phyloP scores from a whole-genome alignment of 2,329 filamentous ascomycete species.

The Grosmannia serpens region DNA sequence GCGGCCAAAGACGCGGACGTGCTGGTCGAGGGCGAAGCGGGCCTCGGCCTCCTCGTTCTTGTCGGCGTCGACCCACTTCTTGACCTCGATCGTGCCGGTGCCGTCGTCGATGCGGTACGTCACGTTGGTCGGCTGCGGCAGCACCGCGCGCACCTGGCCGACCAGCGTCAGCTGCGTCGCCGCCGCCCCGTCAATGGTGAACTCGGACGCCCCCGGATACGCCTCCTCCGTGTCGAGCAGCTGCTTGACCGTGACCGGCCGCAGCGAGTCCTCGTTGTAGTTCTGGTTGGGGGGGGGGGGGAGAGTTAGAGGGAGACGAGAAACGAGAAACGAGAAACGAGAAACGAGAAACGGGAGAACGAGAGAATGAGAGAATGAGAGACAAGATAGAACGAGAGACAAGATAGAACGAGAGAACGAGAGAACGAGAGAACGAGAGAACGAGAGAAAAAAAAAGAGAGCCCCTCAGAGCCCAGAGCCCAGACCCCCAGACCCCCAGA shows the following conservation, averaged over 20 bases:
- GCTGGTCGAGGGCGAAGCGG: conserved; percentile 58
- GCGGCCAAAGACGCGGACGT: conserved; percentile 77
- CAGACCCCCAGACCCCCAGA: no score
- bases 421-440: neutral
- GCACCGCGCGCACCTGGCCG: conserved; percentile 81
- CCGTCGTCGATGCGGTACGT: conserved; percentile 93
- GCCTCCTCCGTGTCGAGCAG: conserved; percentile 71
- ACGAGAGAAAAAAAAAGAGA: neutral
- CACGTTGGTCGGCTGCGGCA: conserved; percentile 77
- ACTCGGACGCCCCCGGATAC: conserved; percentile 54
- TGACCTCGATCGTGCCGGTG: conserved; percentile 83
- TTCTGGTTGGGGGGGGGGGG: conserved; percentile 24
- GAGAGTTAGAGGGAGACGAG: neutral
- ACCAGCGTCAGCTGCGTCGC: conserved; percentile 74
- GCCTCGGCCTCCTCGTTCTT: conserved; percentile 27
- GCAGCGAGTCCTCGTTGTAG: conserved; percentile 73
- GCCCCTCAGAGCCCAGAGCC: no score
- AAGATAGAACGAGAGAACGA: neutral
- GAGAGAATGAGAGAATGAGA: neutral
- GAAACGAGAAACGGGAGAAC: neutral
- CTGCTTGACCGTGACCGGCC: conserved; percentile 93
- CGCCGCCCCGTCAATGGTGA: conserved; percentile 69
- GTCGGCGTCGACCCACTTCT: conserved; percentile 68
- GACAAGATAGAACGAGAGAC: neutral
- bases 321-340: neutral